These are phyloP conservation scores for Kwoniella shivajii DNA, from an alignment of 1,284 basidiomycete genomes.

Conservation along the genomic window DNA sequence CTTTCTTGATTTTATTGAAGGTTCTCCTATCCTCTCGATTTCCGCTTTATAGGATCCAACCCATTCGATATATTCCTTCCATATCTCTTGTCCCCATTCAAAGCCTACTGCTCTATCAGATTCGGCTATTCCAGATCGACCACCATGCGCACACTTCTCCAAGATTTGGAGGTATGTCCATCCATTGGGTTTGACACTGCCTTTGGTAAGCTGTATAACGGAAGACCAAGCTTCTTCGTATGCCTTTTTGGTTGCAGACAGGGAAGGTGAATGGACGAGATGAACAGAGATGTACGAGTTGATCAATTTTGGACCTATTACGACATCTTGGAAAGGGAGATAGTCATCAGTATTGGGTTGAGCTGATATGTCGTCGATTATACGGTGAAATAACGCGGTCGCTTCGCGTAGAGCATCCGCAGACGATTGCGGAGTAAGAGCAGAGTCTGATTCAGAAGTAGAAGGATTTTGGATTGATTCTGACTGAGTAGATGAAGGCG, in stretches of 20 bases:
- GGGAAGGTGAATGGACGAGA: slow-evolving; percentile 55
- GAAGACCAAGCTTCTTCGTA: slow-evolving; percentile 46
- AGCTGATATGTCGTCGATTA: slow-evolving; percentile 60
- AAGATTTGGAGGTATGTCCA: slow-evolving; percentile 67
- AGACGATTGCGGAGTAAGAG: slow-evolving; percentile 61
- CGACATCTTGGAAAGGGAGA: slow-evolving; percentile 63
- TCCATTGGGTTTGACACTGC: slow-evolving; percentile 57
- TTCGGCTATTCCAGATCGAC: slow-evolving; percentile 18
- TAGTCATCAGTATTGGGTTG: slow-evolving; percentile 25
- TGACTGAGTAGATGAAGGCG: neutral
- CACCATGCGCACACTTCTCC: slow-evolving; percentile 63
- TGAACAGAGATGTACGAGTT: slow-evolving; percentile 82
- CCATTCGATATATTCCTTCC: slow-evolving; percentile 35
- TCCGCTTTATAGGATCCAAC: neutral
- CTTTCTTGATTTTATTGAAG: slow-evolving; percentile 2
- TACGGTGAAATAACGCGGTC: slow-evolving; percentile 67
- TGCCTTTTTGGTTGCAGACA: slow-evolving; percentile 56
- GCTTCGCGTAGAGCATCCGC: slow-evolving; percentile 75
- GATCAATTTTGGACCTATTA: slow-evolving; percentile 65
- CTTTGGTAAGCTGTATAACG: slow-evolving; percentile 52
- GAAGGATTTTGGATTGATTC: neutral
- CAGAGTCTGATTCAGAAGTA: neutral
- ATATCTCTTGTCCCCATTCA: slow-evolving; percentile 35
- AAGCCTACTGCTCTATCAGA: slow-evolving; percentile 21
- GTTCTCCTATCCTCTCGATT: neutral